These are phyloP conservation scores for Aspergillus terreus DNA, from an alignment of 2,329 filamentous ascomycete genomes.

Conservation along the genomic window DNA sequence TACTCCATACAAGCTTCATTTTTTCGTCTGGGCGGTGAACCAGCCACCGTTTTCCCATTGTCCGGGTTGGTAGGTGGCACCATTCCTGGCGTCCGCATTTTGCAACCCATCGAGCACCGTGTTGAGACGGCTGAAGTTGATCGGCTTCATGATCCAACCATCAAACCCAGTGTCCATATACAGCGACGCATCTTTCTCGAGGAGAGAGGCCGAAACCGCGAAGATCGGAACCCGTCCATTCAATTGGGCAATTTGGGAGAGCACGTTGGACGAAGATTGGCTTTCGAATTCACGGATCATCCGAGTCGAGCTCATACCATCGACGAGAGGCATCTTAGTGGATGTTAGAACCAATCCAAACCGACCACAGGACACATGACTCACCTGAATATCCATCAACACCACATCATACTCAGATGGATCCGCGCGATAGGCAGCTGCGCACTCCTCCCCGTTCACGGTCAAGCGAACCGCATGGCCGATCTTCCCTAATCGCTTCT, in stretches of 20 bases:
- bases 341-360: slow-evolving; percentile 3
- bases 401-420: slow-evolving; percentile 68
- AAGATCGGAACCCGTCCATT: slow-evolving; percentile 76
- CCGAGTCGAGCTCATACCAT: slow-evolving; percentile 78
- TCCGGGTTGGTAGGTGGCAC: slow-evolving; percentile 67
- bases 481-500: slow-evolving; percentile 73
- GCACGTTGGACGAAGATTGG: slow-evolving; percentile 44
- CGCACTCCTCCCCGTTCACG: slow-evolving; percentile 82
- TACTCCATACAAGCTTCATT: background rate
- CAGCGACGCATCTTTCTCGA: slow-evolving; percentile 64
- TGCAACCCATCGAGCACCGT: slow-evolving; percentile 67
- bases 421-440: slow-evolving; percentile 63
- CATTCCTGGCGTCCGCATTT: slow-evolving; percentile 54
- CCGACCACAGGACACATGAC: slow-evolving; percentile 20
- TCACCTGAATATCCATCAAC: slow-evolving; percentile 90
- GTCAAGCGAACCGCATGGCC: slow-evolving; percentile 71
- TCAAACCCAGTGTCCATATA: slow-evolving; percentile 82
- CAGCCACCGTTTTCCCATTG: slow-evolving; percentile 84
- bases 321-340: slow-evolving; percentile 85
- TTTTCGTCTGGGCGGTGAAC: slow-evolving; percentile 49
- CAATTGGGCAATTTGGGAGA: slow-evolving; percentile 56
- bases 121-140: slow-evolving; percentile 73
- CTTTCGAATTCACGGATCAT: slow-evolving; percentile 75
- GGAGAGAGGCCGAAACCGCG: slow-evolving; percentile 78
- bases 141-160: slow-evolving; percentile 86